Percentiles rank a stretch among this genome's conserved stretches.
phyloP scores from a whole-genome alignment of 2,329 filamentous ascomycete species.

The Podosphaera aphanis region DNA sequence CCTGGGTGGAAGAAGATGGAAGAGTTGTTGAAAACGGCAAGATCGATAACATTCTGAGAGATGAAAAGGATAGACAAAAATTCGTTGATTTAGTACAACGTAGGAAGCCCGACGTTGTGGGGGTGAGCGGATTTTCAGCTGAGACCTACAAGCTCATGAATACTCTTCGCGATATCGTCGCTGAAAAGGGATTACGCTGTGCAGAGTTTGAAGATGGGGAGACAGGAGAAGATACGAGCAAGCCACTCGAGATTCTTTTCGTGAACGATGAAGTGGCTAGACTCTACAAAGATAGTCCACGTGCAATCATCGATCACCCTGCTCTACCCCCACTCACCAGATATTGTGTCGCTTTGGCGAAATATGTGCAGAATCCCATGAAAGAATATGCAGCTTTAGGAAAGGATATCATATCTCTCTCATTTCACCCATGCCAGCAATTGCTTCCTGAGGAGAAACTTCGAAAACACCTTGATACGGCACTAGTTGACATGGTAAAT shows the following conservation, averaged over 20 bases:
- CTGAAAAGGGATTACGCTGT: conserved; percentile 52
- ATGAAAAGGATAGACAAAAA: conserved; percentile 39
- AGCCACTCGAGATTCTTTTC: conserved; percentile 67
- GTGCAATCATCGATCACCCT: conserved; percentile 60
- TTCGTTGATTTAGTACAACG: conserved; percentile 62
- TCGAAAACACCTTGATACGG: conserved; percentile 68
- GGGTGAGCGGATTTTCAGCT: conserved; percentile 67
- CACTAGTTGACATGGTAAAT: conserved; percentile 97
- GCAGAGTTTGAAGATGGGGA: conserved; percentile 63
- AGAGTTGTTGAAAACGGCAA: conserved; percentile 75
- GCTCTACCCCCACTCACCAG: conserved; percentile 53
- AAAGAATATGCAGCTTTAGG: conserved; percentile 90
- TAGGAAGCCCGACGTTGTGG: conserved; percentile 72
- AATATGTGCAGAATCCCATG: conserved; percentile 85
- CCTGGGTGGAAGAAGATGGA: conserved; percentile 82
- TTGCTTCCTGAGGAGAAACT: conserved; percentile 75
- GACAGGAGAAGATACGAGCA: conserved; percentile 49
- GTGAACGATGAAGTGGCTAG: conserved; percentile 96
- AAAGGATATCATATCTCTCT: conserved; percentile 64
- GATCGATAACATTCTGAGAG: conserved; percentile 53
- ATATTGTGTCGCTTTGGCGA: conserved; percentile 74
- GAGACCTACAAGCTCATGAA: conserved; percentile 68
- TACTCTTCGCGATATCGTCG: conserved; percentile 56
- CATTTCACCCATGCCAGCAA: conserved; percentile 76
- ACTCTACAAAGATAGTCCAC: conserved; percentile 74